Evolutionary conservation across 1,284 basidiomycete genomes (phyloP).

Genomic region (Leccinum angustisporum): DNA sequence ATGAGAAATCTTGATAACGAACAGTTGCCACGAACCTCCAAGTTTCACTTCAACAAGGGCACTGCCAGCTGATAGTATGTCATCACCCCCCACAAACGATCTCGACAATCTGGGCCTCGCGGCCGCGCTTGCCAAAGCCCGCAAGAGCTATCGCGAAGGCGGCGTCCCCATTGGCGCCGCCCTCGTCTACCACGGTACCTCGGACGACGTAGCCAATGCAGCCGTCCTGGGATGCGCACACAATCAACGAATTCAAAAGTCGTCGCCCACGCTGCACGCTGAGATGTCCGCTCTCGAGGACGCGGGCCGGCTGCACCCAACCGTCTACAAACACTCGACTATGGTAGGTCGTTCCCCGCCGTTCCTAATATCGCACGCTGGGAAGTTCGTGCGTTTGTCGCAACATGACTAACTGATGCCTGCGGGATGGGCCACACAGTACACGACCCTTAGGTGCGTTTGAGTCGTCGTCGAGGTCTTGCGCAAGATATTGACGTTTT

Average conservation of each 20-base stretch:
- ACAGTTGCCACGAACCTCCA: background rate
- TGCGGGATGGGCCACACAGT: conserved; percentile 15
- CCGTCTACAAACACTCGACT: conserved; percentile 46
- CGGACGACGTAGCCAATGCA: conserved; percentile 13
- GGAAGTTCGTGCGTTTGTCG: background rate
- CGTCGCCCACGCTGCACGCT: conserved; percentile 53
- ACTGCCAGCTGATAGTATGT: background rate
- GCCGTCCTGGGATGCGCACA: conserved; percentile 46
- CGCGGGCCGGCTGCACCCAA: conserved; percentile 46
- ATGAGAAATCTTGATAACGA: background rate
- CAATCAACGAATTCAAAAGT: conserved; percentile 55
- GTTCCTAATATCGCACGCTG: background rate
- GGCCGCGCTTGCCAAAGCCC: conserved; percentile 45
- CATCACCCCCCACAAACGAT: background rate
- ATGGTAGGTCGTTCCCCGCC: conserved; percentile 30
- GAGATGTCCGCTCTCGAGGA: conserved; percentile 55
- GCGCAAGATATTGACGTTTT: background rate
- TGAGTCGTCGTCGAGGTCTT: background rate
- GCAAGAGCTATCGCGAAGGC: conserved; percentile 44
- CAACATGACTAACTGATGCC: background rate
- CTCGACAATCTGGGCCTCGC: conserved; percentile 30
- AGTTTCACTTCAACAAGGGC: background rate
- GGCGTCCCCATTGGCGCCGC: conserved; percentile 61
- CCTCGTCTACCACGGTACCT: conserved; percentile 36
- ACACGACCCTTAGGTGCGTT: conserved; percentile 51